These are phyloP conservation scores for Fusarium floridanum DNA, from an alignment of 2,329 filamentous ascomycete genomes.

Conservation along the genomic window DNA sequence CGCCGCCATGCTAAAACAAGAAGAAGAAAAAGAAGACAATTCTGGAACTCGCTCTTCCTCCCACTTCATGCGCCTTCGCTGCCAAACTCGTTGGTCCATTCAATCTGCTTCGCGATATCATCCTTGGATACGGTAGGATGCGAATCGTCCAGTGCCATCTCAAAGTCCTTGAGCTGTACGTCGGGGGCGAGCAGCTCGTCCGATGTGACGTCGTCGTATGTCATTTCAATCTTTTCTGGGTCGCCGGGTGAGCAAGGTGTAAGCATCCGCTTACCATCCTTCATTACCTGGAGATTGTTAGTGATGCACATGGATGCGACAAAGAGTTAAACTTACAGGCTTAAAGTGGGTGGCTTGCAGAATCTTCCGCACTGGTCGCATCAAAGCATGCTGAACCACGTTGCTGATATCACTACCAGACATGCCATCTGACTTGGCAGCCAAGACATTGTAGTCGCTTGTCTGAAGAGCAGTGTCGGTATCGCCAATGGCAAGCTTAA, in stretches of 20 bases:
- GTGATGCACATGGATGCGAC: background rate
- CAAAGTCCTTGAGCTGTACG: conserved; percentile 90
- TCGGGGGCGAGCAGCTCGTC: conserved; percentile 89
- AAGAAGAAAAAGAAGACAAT: conserved; percentile 26
- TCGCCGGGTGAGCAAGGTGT: conserved; percentile 97
- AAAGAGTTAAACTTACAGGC: conserved; percentile 68
- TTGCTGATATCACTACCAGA: conserved; percentile 97
- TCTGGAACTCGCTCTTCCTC: conserved; percentile 35
- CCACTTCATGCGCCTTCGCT: conserved; percentile 77
- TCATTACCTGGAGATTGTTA: conserved; percentile 68
- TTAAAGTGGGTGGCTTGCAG: conserved; percentile 99
- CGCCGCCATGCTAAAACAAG: conserved; percentile 42
- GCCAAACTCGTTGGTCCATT: conserved; percentile 97
- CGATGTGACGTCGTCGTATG: conserved; percentile 87
- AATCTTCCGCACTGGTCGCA: conserved; percentile 97
- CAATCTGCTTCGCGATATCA: conserved; percentile 85
- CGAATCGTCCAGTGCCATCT: conserved; percentile 89
- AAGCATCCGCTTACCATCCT: conserved; percentile 75
- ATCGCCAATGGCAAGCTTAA: conserved; percentile 92
- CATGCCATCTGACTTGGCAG: conserved; percentile 89
- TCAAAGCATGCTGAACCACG: conserved; percentile 93
- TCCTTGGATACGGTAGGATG: conserved; percentile 91
- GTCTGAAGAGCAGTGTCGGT: conserved; percentile 87
- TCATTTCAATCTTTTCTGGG: conserved; percentile 88
- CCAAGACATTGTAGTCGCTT: conserved; percentile 84